Evolutionary conservation across 495 filamentous ascomycete genomes (phyloP), one percentile per base, ranked within the genome.

Genomic region (Elasticomyces elasticus): DNA sequence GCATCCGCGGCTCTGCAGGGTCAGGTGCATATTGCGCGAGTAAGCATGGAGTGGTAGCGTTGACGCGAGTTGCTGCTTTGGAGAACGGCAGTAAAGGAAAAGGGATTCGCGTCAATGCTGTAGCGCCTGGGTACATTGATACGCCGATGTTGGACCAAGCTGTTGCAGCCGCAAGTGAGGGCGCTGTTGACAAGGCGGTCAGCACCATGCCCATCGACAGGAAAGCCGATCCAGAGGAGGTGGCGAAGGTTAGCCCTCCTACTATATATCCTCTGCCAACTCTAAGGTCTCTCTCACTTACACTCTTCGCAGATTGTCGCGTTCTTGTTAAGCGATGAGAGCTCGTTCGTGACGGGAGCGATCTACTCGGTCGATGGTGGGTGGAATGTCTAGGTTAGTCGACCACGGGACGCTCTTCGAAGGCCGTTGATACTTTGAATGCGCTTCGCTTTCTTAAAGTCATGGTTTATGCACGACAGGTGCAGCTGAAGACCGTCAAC

Each of bases 41-140:
- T 0, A 81, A 81, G 60, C 72, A 73, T 7, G 76, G 74, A 12
- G 73, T 85, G 35, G 66, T 81, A 38, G 82, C 79, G 15, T 62
- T 85, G 59, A 81, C 78, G 11, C 74, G 66, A 56, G 68, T 69
- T 10, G 79, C 79, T 17, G 80, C 81, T 1, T 76, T 73, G 51
- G 80, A 84, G 63, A 74, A 72, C 44, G 78, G 78, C 10, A 52
- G 51, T 17, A 73, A 69, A 42, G 69, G 66, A 19, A 73, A 69
- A 42, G 69, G 66, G 19, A 74, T 84, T 54, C 66, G 81, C 49
- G 73, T 84, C 24, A 85, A 85, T 66, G 70, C 73, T 25, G 43
- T 69, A 13, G 51, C 53, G 19, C 66, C 66, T 58, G 77, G 28
- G 33, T 47, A 27, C 19, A 52, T 49, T 22, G 40, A 38, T 13